phyloP scores from a whole-genome alignment of 2,329 filamentous ascomycete genomes.

The Fusarium acutatum region DNA sequence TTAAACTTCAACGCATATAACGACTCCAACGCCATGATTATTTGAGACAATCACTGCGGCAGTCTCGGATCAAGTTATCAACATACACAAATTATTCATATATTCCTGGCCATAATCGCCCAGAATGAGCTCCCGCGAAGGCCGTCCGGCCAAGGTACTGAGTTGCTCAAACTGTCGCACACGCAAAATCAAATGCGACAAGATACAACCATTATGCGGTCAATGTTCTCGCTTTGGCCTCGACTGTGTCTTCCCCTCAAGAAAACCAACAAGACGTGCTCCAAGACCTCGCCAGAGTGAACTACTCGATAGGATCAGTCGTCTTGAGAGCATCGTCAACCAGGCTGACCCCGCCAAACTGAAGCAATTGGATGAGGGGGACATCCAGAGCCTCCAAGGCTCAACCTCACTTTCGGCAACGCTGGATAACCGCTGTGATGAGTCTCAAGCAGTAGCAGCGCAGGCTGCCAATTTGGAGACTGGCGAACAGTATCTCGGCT shows the following conservation, averaged over 20 bases:
- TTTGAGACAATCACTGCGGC: neutral
- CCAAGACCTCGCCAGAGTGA: slow-evolving; percentile 54
- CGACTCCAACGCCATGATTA: neutral
- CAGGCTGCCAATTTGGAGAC: slow-evolving; percentile 34
- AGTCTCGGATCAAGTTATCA: neutral
- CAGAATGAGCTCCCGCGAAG: slow-evolving; percentile 33
- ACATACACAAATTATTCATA: neutral
- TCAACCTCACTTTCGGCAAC: slow-evolving; percentile 2
- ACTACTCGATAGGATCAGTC: slow-evolving; percentile 54
- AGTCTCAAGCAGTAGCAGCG: slow-evolving; percentile 12
- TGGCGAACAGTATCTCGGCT: slow-evolving; percentile 50
- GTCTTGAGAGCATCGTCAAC: slow-evolving; percentile 57
- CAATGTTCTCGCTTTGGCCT: slow-evolving; percentile 59
- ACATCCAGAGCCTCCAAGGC: slow-evolving; percentile 1
- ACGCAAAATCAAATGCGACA: slow-evolving; percentile 69
- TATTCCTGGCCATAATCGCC: neutral
- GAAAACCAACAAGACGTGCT: slow-evolving; percentile 54
- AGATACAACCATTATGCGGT: slow-evolving; percentile 60
- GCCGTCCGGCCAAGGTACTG: slow-evolving; percentile 47
- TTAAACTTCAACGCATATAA: slow-evolving; percentile 21
- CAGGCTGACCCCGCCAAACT: slow-evolving; percentile 49
- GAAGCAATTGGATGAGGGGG: slow-evolving; percentile 35
- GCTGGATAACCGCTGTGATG: slow-evolving; percentile 24
- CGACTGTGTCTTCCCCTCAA: slow-evolving; percentile 58
- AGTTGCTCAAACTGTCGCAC: slow-evolving; percentile 70